Evolutionary conservation across 805 yeast species (phyloP).

Genomic region (Nakazawaea populi): DNA sequence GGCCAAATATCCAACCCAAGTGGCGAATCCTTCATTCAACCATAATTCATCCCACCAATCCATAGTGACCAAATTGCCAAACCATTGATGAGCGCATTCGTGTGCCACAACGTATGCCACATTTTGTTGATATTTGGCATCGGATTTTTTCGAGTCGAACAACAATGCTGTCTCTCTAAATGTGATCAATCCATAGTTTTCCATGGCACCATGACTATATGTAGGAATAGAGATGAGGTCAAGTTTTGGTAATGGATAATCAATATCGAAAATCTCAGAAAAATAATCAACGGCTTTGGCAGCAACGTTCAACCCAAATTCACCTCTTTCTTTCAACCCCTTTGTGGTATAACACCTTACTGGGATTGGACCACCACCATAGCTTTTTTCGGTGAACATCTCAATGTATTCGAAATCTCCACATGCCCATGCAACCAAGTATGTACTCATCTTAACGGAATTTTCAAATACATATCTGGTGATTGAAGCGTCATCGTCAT

Average conservation of each 20-base stretch:
- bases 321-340: conserved; percentile 41
- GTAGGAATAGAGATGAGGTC: conserved; percentile 78
- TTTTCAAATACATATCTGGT: conserved; percentile 31
- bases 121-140: conserved; percentile 51
- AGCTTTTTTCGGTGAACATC: conserved; percentile 31
- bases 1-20: conserved; percentile 74
- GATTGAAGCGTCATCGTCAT: conserved; percentile 13
- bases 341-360: conserved; percentile 48
- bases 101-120: conserved; percentile 82
- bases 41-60: conserved; percentile 92
- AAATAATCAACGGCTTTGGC: conserved; percentile 46
- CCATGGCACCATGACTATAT: conserved; percentile 85
- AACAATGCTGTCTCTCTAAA: conserved; percentile 56
- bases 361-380: conserved; percentile 36
- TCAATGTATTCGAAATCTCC: conserved; percentile 54
- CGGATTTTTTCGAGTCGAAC: conserved; percentile 41
- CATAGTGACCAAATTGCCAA: conserved; percentile 86
- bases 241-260: conserved; percentile 74
- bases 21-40: conserved; percentile 89
- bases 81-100: conserved; percentile 90
- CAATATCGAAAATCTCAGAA: conserved; percentile 40
- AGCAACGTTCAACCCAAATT: conserved; percentile 41
- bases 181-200: conserved; percentile 80
- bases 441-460: conserved; percentile 53
- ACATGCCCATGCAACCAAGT: conserved; percentile 52